Evolutionary conservation across 306 rosid species (phyloP).

Genomic region (Sesbania bispinosa): DNA sequence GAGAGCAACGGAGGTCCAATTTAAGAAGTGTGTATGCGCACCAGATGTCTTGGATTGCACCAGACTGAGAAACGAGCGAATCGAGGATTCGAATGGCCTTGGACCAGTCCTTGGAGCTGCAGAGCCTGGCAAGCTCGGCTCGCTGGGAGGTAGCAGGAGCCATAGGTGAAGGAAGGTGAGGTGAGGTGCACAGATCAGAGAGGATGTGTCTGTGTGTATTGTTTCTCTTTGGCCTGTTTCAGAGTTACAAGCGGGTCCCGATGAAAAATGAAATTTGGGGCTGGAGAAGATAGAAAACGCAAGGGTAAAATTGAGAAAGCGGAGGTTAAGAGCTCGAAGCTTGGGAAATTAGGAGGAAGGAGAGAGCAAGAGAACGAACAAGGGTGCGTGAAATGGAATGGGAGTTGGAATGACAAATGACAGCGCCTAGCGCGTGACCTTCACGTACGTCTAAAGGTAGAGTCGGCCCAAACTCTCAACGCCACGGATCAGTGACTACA

Average conservation of each 20-base stretch:
- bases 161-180: constrained; percentile 37
- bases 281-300: background rate
- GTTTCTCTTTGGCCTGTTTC: constrained; percentile 3
- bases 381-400: background rate
- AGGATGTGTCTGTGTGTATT: background rate
- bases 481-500: background rate
- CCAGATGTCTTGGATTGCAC: constrained; percentile 83
- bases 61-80: constrained; percentile 62
- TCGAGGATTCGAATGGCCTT: constrained; percentile 89
- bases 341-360: constrained; percentile 7
- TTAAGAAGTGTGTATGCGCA: constrained; percentile 21
- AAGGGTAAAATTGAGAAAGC: constrained; percentile 22
- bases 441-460: background rate
- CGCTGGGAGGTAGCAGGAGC: constrained; percentile 61
- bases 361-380: background rate
- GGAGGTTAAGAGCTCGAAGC: background rate
- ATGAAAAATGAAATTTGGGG: background rate
- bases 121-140: constrained; percentile 70
- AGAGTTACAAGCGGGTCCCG: constrained; percentile 24
- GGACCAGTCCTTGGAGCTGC: constrained; percentile 88
- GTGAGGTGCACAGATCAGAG: constrained; percentile 37
- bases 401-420: background rate
- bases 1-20: constrained; percentile 4
- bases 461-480: background rate
- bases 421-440: constrained; percentile 13